Evolutionary conservation across 768 basidiomycete genomes (phyloP).

Genomic region (Mycena rosella): DNA sequence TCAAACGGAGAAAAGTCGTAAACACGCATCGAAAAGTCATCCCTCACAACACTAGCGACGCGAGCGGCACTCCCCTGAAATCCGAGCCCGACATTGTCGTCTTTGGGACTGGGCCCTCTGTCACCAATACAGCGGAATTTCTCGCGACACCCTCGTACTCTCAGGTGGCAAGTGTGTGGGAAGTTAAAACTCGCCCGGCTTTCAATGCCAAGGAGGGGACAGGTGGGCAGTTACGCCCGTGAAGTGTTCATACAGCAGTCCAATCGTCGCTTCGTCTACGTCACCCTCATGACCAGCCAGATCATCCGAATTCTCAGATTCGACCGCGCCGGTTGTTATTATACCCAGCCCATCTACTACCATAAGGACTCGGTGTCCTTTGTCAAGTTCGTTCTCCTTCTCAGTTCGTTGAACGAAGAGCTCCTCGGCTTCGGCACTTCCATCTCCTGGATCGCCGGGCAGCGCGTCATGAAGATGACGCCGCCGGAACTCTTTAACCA

Average conservation of each 20-base stretch:
- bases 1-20: too few species aligned
- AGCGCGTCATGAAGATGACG: slow-evolving; percentile 20
- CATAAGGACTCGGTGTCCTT: slow-evolving; percentile 34
- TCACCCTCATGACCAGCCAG: slow-evolving; percentile 33
- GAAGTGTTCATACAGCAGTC: slow-evolving; percentile 38
- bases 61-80: background rate
- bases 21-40: too few species aligned
- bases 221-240: slow-evolving; percentile 37
- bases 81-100: slow-evolving; percentile 20
- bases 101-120: slow-evolving; percentile 21
- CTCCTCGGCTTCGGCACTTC: slow-evolving; percentile 40
- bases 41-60: too few species aligned
- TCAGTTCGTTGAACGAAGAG: slow-evolving; percentile 32
- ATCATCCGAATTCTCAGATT: slow-evolving; percentile 32
- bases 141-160: background rate
- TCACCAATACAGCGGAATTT: background rate
- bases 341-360: slow-evolving; percentile 32
- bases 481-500: background rate
- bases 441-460: slow-evolving; percentile 35
- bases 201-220: slow-evolving; percentile 2
- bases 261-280: slow-evolving; percentile 39
- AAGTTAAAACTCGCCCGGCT: slow-evolving; percentile 25
- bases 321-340: slow-evolving; percentile 38
- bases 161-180: slow-evolving; percentile 3
- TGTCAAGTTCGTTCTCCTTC: slow-evolving; percentile 39